phyloP scores from a whole-genome alignment of 148 eudicot genomes.

The Rhododendron williamsianum region DNA sequence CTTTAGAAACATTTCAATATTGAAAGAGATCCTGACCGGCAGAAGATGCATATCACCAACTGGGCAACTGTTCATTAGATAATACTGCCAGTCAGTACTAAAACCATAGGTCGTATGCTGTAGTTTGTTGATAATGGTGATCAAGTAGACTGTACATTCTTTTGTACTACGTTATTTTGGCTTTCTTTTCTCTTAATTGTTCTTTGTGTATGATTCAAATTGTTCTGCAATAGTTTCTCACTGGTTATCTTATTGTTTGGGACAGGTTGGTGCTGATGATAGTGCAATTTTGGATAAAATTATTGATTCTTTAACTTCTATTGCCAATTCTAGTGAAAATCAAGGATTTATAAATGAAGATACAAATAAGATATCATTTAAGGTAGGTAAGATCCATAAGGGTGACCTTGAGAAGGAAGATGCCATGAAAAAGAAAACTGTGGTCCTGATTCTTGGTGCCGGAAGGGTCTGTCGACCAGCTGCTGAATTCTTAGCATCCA shows the following conservation, averaged over 20 bases:
- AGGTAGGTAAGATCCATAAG: conserved; percentile 49
- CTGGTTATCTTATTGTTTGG: conserved; percentile 7
- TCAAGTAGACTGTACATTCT: not conserved
- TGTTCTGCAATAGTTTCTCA: not conserved
- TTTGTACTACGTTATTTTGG: not conserved
- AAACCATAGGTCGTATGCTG: not conserved
- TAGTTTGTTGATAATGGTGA: not conserved
- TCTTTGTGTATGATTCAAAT: not conserved
- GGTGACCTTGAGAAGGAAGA: conserved; percentile 22
- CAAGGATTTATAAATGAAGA: conserved; percentile 29
- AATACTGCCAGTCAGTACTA: not conserved
- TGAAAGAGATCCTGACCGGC: not conserved
- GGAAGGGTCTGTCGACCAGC: conserved; percentile 99
- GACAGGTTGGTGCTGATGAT: conserved; percentile 91
- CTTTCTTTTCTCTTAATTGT: not conserved
- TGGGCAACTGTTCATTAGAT: not conserved
- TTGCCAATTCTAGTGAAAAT: conserved; percentile 49
- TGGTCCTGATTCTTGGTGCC: conserved; percentile 90
- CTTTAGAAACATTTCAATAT: not conserved
- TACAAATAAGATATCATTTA: conserved; percentile 46
- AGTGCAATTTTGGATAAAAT: conserved; percentile 60
- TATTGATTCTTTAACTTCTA: conserved; percentile 65
- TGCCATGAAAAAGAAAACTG: conserved; percentile 32
- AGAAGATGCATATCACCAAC: not conserved
- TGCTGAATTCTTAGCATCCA: conserved; percentile 68